phyloP scores from a whole-genome alignment of 306 rosid genomes.

The Morella rubra region DNA sequence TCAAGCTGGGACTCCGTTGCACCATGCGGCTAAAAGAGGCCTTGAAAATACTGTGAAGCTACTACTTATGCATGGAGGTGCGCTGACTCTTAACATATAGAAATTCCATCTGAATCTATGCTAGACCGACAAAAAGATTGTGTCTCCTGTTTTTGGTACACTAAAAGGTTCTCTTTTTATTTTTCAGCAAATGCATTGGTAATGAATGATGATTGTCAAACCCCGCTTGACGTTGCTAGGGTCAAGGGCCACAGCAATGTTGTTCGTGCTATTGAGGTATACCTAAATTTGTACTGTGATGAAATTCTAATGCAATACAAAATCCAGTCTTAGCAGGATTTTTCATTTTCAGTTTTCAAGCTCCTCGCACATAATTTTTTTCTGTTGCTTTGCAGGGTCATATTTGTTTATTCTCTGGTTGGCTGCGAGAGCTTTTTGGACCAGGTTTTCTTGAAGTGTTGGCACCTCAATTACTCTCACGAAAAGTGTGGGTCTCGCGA shows the following conservation, averaged over 20 bases:
- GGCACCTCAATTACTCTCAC: slow-evolving; percentile 78
- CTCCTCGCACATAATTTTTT: slow-evolving; percentile 15
- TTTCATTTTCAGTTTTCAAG: slow-evolving; percentile 17
- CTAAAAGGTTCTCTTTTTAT: slow-evolving; percentile 25
- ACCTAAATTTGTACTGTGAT: slow-evolving; percentile 10
- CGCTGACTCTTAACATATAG: slow-evolving; percentile 15
- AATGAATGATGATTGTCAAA: slow-evolving; percentile 94
- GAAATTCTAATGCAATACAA: not conserved
- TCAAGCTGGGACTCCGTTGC: slow-evolving; percentile 88
- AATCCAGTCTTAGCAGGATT: slow-evolving; percentile 23
- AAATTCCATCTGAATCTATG: slow-evolving; percentile 16
- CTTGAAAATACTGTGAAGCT: slow-evolving; percentile 66
- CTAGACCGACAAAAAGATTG: slow-evolving; percentile 4
- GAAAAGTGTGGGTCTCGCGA: slow-evolving; percentile 71
- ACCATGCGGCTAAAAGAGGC: slow-evolving; percentile 97
- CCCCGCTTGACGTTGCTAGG: slow-evolving; percentile 87
- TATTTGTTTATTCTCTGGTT: slow-evolving; percentile 87
- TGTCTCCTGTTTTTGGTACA: not conserved
- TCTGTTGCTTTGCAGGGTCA: slow-evolving; percentile 55
- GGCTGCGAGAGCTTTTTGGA: slow-evolving; percentile 91
- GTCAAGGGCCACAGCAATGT: slow-evolving; percentile 71
- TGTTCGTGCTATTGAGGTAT: slow-evolving; percentile 88
- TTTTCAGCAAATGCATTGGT: slow-evolving; percentile 77
- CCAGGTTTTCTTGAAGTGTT: slow-evolving; percentile 86
- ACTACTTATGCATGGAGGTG: slow-evolving; percentile 85